Conservation (phyloP, 208 protist genomes). For the Herpetomonas tarakana region DNA sequence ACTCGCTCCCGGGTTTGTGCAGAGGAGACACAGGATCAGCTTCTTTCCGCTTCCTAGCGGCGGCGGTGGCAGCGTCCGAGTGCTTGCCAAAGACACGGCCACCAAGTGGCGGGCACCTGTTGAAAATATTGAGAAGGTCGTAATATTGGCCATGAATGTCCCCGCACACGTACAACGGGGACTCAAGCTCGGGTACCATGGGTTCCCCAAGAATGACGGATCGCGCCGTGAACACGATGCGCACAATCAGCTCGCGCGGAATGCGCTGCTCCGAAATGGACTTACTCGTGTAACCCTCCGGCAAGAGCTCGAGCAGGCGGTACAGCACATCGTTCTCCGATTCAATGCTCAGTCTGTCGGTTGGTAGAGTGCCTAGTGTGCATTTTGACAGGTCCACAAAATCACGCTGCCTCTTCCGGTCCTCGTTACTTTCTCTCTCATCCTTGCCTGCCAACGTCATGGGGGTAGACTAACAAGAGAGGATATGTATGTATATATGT, state of each 20-base stretch:
- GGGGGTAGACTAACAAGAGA: conserved; percentile 4
- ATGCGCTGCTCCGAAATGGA: conserved; percentile 47
- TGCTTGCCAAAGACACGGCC: conserved; percentile 30
- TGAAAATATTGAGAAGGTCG: conserved; percentile 97
- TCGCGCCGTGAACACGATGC: conserved; percentile 52
- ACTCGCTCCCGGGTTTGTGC: conserved; percentile 66
- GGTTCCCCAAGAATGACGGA: conserved; percentile 68
- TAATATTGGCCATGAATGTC: conserved; percentile 98
- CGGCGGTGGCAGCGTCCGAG: background rate
- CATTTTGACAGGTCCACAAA: conserved; percentile 43
- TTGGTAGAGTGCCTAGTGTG: conserved; percentile 47
- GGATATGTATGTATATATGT: too few relatives aligned
- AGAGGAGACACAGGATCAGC: conserved; percentile 91
- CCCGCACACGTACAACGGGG: conserved; percentile 96
- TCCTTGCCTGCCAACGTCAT: background rate
- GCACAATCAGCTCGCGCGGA: conserved; percentile 61
- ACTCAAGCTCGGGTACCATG: conserved; percentile 58
- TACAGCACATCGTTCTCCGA: conserved; percentile 71
- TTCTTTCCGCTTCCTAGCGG: conserved; percentile 22
- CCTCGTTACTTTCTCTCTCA: conserved; percentile 8
- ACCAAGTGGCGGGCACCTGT: conserved; percentile 59
- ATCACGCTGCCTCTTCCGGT: conserved; percentile 15
- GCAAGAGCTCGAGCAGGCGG: conserved; percentile 67
- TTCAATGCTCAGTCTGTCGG: conserved; percentile 58
- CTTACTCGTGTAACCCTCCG: conserved; percentile 61